Percentiles rank a stretch among this genome's conserved stretches.
Conservation (phyloP, 2,329 filamentous ascomycete genomes). For the Exophiala xenobiotica region DNA sequence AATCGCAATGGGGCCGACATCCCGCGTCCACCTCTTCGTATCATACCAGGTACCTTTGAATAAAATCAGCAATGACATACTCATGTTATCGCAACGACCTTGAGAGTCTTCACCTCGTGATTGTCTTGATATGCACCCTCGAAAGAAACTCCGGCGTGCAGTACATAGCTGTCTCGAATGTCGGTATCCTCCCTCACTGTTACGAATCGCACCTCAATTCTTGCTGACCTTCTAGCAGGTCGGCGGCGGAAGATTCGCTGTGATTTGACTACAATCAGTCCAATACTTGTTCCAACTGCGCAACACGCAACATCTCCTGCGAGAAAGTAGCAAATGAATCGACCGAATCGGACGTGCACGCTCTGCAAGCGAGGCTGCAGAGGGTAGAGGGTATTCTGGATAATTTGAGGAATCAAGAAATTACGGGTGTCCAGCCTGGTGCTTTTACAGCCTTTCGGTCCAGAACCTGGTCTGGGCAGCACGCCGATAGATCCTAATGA, state of each 20-base stretch:
- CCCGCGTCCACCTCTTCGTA: no score
- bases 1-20: no score
- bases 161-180: conserved; percentile 10
- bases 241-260: conserved; percentile 56
- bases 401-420: conserved; percentile 1
- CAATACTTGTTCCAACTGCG: conserved; percentile 48
- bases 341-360: neutral
- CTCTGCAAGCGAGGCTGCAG: conserved; percentile 4
- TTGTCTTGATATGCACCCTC: neutral
- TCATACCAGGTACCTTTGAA: neutral
- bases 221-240: conserved; percentile 33
- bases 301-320: conserved; percentile 40
- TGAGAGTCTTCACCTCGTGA: neutral
- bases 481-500: conserved; percentile 3
- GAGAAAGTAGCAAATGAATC: conserved; percentile 22
- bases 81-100: neutral
- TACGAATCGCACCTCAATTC: neutral
- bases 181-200: neutral
- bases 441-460: no score
- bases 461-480: neutral
- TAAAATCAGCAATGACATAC: neutral
- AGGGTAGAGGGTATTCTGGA: conserved; percentile 3
- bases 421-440: no score
- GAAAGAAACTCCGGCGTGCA: conserved; percentile 8
- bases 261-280: conserved; percentile 42